Percentiles rank a stretch among this genome's conserved stretches.
These are phyloP conservation scores for Acacia concinna DNA, from an alignment of 331 rosid genomes.

Conservation along the genomic window DNA sequence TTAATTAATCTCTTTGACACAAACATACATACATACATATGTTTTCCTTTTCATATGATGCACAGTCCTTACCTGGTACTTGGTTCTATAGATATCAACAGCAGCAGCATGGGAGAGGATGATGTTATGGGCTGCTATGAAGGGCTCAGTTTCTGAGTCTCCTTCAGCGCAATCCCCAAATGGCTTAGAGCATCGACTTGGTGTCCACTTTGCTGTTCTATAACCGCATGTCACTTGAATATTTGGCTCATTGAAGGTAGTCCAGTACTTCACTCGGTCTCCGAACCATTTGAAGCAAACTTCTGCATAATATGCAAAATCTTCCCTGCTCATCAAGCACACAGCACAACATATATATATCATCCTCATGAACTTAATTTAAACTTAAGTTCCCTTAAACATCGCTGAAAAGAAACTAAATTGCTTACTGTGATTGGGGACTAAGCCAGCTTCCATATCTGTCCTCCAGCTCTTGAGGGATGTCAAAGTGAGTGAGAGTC, in stretches of 20 bases:
- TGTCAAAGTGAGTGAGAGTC: slow-evolving; percentile 49
- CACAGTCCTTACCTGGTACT: slow-evolving; percentile 49
- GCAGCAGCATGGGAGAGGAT: slow-evolving; percentile 65
- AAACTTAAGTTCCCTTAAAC: background rate
- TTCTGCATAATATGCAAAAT: slow-evolving; percentile 44
- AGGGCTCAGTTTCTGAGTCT: slow-evolving; percentile 62
- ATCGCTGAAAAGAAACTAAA: background rate
- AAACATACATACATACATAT: background rate
- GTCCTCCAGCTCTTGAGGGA: slow-evolving; percentile 56
- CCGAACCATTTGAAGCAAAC: slow-evolving; percentile 57
- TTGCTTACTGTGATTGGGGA: slow-evolving; percentile 46
- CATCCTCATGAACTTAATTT: background rate
- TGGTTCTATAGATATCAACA: slow-evolving; percentile 47
- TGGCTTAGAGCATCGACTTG: slow-evolving; percentile 47
- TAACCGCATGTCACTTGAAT: slow-evolving; percentile 27
- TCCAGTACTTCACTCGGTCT: slow-evolving; percentile 62
- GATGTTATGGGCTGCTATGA: slow-evolving; percentile 54
- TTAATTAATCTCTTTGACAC: background rate
- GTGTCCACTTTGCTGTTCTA: slow-evolving; percentile 38
- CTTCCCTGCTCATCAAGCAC: slow-evolving; percentile 42
- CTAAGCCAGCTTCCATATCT: slow-evolving; percentile 59
- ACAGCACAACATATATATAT: background rate
- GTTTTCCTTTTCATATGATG: background rate
- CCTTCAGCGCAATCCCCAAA: slow-evolving; percentile 55
- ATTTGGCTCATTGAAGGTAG: slow-evolving; percentile 62